Evolutionary conservation across 1,139 yeast species (phyloP), one percentile per base, ranked within the genome.

Genomic region (Saccharomyces hybrid): DNA sequence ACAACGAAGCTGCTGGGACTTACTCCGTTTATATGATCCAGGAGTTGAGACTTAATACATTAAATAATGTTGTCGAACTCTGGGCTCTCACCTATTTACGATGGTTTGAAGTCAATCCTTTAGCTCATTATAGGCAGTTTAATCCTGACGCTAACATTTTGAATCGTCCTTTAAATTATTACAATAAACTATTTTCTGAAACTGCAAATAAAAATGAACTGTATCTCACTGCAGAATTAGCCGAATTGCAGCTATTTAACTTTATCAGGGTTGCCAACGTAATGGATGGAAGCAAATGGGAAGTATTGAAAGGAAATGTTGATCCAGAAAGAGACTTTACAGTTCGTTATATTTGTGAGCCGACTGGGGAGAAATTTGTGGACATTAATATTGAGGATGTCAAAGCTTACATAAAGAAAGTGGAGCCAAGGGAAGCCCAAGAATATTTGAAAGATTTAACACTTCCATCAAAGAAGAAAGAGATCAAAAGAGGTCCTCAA

Each of bases 21-120:
- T 58, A 56, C 41, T 59, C 68, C 2, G 62, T 63, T 3, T 63
- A 65, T 49, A 53, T 65, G 56, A 58, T 68, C 8, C 63, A 62
- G 41, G 71, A 68, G 49, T 64, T 68, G 16, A 58, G 70, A 26
- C 56, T 63, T 31, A 64, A 67, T 50, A 66, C 70, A 1, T 38
- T 65, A 52, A 67, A 61, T 49, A 59, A 62, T 50, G 54, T 62
- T 11, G 63, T 68, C 4, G 71, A 68, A 50, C 50, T 68, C 6
- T 63, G 69, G 64, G 67, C 66, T 3, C 63, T 61, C 30, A 59
- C 61, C 2, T 67, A 63, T 54, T 56, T 67, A 32, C 56, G 63
- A 47, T 64, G 69, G 67, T 60, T 59, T 48, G 67, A 65, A 52
- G 41, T 68, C 30, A 57, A 61, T 38, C 63, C 69, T 1, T 20